Evolutionary conservation across 2,329 filamentous ascomycete genomes (phyloP), one percentile per base, ranked within the genome.

Genomic region (Colletotrichum lentis): DNA sequence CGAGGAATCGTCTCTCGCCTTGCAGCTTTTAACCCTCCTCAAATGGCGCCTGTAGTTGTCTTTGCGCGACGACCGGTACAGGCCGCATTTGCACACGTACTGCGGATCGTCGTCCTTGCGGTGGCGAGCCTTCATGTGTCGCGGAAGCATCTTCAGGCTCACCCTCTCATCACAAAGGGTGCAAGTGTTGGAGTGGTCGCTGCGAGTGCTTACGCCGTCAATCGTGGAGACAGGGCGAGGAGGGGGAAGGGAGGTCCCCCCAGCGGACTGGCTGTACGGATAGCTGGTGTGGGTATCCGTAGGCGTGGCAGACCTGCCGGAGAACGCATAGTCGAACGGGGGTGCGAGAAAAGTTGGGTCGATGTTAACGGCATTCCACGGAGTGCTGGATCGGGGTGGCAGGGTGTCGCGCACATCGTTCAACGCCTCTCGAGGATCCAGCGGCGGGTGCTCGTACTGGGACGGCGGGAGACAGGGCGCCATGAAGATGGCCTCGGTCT

Each of bases 41-140:
- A 62, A 1, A 24, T 62, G 59, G 5, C 59, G 27, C 1, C 4
- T 12, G 41, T 62, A 39, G 5, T 62, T 56, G 0, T 2, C 14
- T 16, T 56, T 62, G 41, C 60, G 50, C 3, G 50, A 16, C n/a
- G 31, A 27, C 20, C 3, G 7, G 41, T 39, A 24, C 24, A 24
- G 31, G 3, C 4, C 6, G 16, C 60, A 62, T 37, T 55, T 62
- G 39, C 60, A 62, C 1, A 8, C 6, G 41, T 62, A 62, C 2
- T 47, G 18, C 12, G 27, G 60, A 5, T 46, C 60, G 27, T n/a
- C 18, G 8, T 11, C 18, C 24, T 37, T 24, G 5, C 27, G 49
- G 27, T 62, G 59, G 7, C 24, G 37, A 12, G 20, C 55, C 50
- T 5, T 22, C 10, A 11, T 3, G 7, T 62, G 59, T 14, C 60